These are phyloP conservation scores for Coemansia nantahalensis DNA, from an alignment of 192 early-diverging fungal species.

Conservation along the genomic window DNA sequence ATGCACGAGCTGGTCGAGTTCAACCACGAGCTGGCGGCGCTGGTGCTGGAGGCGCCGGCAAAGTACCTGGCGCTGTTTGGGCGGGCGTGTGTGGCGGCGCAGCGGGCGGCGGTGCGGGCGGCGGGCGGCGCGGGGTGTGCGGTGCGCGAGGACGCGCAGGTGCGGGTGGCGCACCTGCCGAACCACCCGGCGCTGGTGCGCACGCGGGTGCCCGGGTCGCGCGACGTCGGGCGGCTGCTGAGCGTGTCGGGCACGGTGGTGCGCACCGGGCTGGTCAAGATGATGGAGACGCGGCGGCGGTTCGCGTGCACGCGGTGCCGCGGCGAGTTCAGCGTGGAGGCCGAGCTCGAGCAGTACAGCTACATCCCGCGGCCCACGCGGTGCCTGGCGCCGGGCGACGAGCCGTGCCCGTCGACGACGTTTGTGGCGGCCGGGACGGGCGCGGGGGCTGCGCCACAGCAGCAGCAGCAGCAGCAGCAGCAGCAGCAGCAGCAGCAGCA, in stretches of 20 bases:
- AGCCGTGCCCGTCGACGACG: conserved; percentile 1
- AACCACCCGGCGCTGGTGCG: conserved; percentile 36
- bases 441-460: too few species aligned
- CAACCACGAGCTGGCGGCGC: conserved; percentile 22
- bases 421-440: conserved; percentile 21
- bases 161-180: conserved; percentile 17
- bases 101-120: conserved; percentile 2
- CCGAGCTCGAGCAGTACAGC: conserved; percentile 68
- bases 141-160: conserved; percentile 5
- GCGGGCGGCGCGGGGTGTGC: background rate
- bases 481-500: conserved; percentile 1
- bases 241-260: conserved; percentile 65
- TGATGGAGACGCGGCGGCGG: conserved; percentile 61
- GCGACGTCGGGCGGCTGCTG: conserved; percentile 59
- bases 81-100: conserved; percentile 9
- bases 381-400: conserved; percentile 8
- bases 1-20: conserved; percentile 23
- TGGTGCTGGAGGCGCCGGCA: conserved; percentile 13
- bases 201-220: conserved; percentile 57
- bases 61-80: conserved; percentile 12
- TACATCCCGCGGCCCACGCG: conserved; percentile 55
- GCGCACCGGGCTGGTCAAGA: conserved; percentile 64
- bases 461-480: conserved; percentile 8
- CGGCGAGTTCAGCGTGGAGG: conserved; percentile 53
- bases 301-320: conserved; percentile 61